These are phyloP conservation scores for Dactylellina haptotyla DNA, from an alignment of 2,329 filamentous ascomycete genomes.

Conservation along the genomic window DNA sequence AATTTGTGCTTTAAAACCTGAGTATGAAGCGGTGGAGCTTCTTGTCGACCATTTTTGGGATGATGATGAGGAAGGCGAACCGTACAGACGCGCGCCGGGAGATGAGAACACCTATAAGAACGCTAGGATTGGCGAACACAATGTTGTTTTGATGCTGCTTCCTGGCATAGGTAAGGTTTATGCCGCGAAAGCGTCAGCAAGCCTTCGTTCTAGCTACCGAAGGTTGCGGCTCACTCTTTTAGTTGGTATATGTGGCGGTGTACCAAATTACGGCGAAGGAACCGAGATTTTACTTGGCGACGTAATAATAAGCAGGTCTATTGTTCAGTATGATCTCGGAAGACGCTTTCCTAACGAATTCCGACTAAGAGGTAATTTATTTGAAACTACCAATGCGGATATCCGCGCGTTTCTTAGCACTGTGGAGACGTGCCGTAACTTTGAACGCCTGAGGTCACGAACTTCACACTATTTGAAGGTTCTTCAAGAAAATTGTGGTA, in stretches of 20 bases:
- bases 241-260: constrained; percentile 61
- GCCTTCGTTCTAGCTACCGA: constrained; percentile 59
- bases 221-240: constrained; percentile 60
- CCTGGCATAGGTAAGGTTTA: constrained; percentile 58
- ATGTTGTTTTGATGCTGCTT: constrained; percentile 60
- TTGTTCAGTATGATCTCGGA: constrained; percentile 58
- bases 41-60: constrained; percentile 60
- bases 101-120: constrained; percentile 60
- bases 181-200: constrained; percentile 57
- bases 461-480: constrained; percentile 52
- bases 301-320: constrained; percentile 56
- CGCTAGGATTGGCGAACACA: constrained; percentile 60
- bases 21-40: constrained; percentile 59
- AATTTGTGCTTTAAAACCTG: constrained; percentile 60
- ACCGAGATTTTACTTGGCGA: constrained; percentile 50
- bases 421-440: constrained; percentile 53
- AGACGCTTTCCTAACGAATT: constrained; percentile 55
- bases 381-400: constrained; percentile 57
- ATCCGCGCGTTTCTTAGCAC: constrained; percentile 58
- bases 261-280: constrained; percentile 55
- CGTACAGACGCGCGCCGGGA: constrained; percentile 17
- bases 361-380: constrained; percentile 54
- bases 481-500: constrained; percentile 41
- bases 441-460: constrained; percentile 41
- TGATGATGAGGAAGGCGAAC: constrained; percentile 52